A percentile compares a stretch with the other conserved stretches of the same genome.
These are phyloP conservation scores for Pseudoscleropodium purum DNA, from an alignment of 225 moss, liverwort and hornwort genomes.

Conservation along the genomic window DNA sequence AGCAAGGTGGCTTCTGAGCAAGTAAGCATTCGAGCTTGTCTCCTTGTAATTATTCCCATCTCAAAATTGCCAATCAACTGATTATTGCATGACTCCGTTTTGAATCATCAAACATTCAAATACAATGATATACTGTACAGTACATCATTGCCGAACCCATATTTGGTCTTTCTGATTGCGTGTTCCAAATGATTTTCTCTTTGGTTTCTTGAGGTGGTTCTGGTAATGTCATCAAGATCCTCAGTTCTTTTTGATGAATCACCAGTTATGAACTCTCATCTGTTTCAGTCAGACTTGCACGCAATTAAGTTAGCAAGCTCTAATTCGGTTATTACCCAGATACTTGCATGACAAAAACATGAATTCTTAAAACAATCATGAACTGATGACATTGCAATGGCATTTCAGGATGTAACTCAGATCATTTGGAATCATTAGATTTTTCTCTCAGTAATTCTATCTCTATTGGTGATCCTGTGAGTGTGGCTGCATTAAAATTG, in stretches of 20 bases:
- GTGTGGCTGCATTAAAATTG: not conserved
- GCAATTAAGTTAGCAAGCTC: not conserved
- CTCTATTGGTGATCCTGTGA: not conserved
- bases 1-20: not conserved
- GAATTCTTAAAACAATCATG: not conserved
- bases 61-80: not conserved
- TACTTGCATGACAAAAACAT: not conserved
- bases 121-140: not conserved
- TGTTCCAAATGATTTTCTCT: not conserved
- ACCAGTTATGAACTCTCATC: not conserved
- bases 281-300: not conserved
- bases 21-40: not conserved
- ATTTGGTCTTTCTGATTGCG: not conserved
- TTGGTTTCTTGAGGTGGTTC: not conserved
- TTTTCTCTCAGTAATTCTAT: not conserved
- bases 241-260: not conserved
- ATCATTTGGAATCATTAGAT: not conserved
- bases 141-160: not conserved
- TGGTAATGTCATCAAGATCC: not conserved
- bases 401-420: not conserved
- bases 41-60: slow-evolving; percentile 4
- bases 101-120: not conserved
- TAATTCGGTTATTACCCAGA: not conserved
- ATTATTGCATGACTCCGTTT: not conserved
- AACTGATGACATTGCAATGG: not conserved